phyloP scores from a whole-genome alignment of 495 filamentous ascomycete species.

The Hypoxylon rickii region DNA sequence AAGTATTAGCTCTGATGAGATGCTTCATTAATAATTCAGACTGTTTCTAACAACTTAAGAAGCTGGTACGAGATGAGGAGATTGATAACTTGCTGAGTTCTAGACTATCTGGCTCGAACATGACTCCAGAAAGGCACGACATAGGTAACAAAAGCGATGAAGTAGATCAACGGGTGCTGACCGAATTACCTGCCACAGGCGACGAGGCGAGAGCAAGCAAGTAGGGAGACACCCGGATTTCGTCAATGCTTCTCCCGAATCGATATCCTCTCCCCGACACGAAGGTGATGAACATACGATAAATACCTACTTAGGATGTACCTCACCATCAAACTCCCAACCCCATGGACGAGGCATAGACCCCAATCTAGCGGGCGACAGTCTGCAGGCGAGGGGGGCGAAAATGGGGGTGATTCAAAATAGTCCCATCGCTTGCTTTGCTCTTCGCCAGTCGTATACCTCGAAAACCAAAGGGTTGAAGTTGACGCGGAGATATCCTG shows the following conservation, averaged over 20 bases:
- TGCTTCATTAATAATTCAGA: no score
- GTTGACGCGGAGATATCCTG: conserved; percentile 76
- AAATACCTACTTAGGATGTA: conserved; percentile 50
- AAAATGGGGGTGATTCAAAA: conserved; percentile 40
- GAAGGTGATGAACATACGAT: no score
- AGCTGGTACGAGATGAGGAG: no score
- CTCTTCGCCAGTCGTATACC: conserved; percentile 81
- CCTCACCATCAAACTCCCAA: conserved; percentile 77
- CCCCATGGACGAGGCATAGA: conserved; percentile 47
- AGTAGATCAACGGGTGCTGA: no score
- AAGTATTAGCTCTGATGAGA: no score
- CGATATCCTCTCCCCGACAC: no score
- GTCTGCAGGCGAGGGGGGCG: conserved; percentile 71
- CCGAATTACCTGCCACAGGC: background rate
- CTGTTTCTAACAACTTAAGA: no score
- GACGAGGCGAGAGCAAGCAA: background rate
- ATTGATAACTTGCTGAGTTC: no score
- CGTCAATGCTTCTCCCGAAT: no score
- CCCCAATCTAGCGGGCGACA: conserved; percentile 51
- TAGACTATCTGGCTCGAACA: no score
- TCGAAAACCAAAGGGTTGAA: conserved; percentile 66
- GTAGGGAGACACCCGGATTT: background rate
- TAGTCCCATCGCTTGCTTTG: conserved; percentile 48
- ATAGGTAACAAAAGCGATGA: no score
- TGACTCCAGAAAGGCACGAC: no score